Conservation (phyloP, 192 early-diverging fungal species). For the Coemansia interrupta region DNA sequence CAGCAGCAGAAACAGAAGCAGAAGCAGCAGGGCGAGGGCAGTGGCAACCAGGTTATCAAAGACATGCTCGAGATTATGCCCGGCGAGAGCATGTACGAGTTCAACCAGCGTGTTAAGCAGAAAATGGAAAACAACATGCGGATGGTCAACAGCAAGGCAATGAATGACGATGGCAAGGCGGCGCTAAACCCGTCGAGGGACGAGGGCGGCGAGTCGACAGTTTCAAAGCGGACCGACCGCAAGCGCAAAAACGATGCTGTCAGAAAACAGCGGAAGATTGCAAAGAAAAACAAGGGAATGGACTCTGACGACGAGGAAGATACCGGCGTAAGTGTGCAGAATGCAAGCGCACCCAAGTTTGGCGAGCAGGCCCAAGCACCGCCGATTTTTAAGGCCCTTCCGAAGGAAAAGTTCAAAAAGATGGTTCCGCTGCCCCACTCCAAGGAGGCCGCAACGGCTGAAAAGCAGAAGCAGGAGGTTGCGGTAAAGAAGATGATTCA, state of each 20-base stretch:
- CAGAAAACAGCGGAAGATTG: constrained; percentile 27
- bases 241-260: constrained; percentile 28
- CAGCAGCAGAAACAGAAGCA: constrained; percentile 11
- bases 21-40: not conserved
- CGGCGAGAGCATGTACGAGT: constrained; percentile 37
- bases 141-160: constrained; percentile 16
- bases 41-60: constrained; percentile 15
- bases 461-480: constrained; percentile 29
- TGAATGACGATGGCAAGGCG: not conserved
- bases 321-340: not conserved
- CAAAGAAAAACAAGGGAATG: constrained; percentile 25
- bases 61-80: constrained; percentile 35
- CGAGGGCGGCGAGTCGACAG: constrained; percentile 17
- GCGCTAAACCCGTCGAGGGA: constrained; percentile 20
- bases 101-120: constrained; percentile 24
- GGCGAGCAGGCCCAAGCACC: constrained; percentile 49
- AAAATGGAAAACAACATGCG: constrained; percentile 46
- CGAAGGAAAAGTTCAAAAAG: constrained; percentile 45
- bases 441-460: constrained; percentile 20
- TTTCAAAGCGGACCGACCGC: constrained; percentile 34
- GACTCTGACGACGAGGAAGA: constrained; percentile 14
- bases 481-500: constrained; percentile 49
- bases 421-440: constrained; percentile 41
- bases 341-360: constrained; percentile 25
- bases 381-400: constrained; percentile 42